Evolutionary conservation across 2,329 filamentous ascomycete genomes (phyloP).

Genomic region (Cephalotrichum gorgonifer): DNA sequence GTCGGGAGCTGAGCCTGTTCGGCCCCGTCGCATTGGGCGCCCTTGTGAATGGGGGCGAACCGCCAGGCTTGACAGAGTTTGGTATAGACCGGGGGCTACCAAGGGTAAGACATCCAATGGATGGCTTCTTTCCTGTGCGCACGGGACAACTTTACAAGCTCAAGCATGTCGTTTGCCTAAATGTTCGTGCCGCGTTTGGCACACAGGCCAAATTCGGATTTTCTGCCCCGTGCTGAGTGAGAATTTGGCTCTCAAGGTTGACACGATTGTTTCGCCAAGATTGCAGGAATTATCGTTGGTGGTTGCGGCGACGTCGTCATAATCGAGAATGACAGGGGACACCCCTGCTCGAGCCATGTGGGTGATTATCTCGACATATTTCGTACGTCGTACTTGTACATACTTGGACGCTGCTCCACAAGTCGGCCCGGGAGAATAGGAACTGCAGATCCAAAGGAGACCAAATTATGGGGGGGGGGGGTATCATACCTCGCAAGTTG

Average conservation of each 20-base stretch:
- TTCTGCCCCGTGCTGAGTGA: neutral
- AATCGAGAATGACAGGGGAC: neutral
- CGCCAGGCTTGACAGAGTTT: neutral
- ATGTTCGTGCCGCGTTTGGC: neutral
- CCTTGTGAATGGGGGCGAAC: neutral
- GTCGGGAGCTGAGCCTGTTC: neutral
- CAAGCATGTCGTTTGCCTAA: neutral
- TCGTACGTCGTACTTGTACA: neutral
- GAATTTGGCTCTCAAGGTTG: neutral
- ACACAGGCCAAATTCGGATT: no score
- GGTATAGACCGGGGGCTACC: neutral
- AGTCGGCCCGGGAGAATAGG: neutral
- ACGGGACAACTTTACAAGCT: neutral
- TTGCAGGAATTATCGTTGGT: neutral
- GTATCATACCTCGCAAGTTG: neutral
- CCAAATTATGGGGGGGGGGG: no score
- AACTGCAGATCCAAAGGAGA: neutral
- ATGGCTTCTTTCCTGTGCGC: neutral
- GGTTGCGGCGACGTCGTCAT: neutral
- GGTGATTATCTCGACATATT: neutral
- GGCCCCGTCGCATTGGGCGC: neutral
- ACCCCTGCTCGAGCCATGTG: neutral
- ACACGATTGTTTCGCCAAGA: neutral
- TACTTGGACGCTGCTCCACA: no score
- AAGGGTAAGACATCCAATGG: neutral